Evolutionary conservation across 2,329 filamentous ascomycete species (phyloP).

Genomic region (Paraphaeosphaeria sporulosa): DNA sequence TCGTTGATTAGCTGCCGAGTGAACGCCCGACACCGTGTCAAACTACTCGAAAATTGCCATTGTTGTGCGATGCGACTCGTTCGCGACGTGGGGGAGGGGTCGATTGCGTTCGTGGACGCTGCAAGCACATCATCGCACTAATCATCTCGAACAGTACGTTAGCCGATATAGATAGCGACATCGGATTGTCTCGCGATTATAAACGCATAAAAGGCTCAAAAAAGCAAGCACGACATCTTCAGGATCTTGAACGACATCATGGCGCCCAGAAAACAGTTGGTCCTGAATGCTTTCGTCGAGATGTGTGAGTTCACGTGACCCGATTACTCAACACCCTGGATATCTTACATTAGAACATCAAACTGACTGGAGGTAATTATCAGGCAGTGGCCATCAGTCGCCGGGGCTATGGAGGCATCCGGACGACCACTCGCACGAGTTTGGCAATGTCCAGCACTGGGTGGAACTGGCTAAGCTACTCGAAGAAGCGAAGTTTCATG

Average conservation of each 20-base stretch:
- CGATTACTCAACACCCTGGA: slow-evolving; percentile 16
- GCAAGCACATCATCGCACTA: slow-evolving; percentile 37
- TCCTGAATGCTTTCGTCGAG: slow-evolving; percentile 55
- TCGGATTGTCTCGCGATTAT: slow-evolving; percentile 21
- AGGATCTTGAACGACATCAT: slow-evolving; percentile 25
- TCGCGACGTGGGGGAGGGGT: slow-evolving; percentile 11
- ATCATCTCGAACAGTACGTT: slow-evolving; percentile 21
- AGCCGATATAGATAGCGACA: slow-evolving; percentile 26
- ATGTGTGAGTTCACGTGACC: slow-evolving; percentile 45
- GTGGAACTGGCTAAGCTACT: slow-evolving; percentile 48
- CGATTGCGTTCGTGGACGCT: slow-evolving; percentile 35
- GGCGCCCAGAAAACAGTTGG: slow-evolving; percentile 44
- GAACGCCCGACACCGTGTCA: background rate
- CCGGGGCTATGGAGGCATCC: slow-evolving; percentile 71
- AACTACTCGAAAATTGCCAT: background rate
- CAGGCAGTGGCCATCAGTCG: slow-evolving; percentile 49
- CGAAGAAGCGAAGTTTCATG: slow-evolving; percentile 50
- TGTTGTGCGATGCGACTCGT: slow-evolving; percentile 8
- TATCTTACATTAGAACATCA: background rate
- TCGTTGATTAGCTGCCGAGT: background rate
- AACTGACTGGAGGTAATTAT: background rate
- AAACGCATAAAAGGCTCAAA: slow-evolving; percentile 19
- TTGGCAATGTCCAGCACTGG: slow-evolving; percentile 53
- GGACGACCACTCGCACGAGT: slow-evolving; percentile 67
- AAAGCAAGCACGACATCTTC: slow-evolving; percentile 26